Conservation (phyloP, 2,329 filamentous ascomycete genomes). For the Fusarium equiseti region DNA sequence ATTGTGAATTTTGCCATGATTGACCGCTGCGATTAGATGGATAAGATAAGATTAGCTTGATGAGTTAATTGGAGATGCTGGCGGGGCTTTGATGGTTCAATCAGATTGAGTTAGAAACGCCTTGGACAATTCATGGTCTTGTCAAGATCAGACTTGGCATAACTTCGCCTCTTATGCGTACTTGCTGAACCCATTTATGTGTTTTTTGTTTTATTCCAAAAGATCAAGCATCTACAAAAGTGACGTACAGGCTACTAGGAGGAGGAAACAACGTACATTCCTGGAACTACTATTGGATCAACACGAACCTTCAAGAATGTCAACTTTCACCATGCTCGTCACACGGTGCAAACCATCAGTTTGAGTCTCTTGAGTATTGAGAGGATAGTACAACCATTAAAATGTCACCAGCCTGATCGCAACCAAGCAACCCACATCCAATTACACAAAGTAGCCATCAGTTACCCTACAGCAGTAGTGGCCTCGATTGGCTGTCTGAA, state of each 20-base stretch:
- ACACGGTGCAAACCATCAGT: not conserved
- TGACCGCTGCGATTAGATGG: constrained; percentile 40
- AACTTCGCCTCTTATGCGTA: not conserved
- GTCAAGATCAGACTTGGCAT: not conserved
- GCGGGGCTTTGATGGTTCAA: not conserved
- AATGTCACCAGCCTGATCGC: not conserved
- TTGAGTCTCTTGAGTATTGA: not conserved
- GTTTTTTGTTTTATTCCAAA: not conserved
- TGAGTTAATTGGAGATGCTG: not conserved
- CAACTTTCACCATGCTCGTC: not conserved
- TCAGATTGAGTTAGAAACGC: not conserved
- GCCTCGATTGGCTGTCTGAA: not conserved
- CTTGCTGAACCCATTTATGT: not conserved
- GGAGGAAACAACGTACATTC: no score
- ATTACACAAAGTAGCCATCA: not conserved
- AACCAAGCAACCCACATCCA: not conserved
- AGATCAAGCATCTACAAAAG: not conserved
- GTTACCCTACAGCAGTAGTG: not conserved
- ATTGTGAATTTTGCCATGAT: constrained; percentile 38
- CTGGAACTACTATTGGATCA: not conserved
- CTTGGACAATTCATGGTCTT: not conserved
- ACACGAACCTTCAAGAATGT: not conserved
- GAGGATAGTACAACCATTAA: not conserved
- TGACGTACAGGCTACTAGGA: not conserved
- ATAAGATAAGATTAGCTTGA: constrained; percentile 19